Conservation (phyloP, 345 rosid genomes). For the Carallia brachiata region DNA sequence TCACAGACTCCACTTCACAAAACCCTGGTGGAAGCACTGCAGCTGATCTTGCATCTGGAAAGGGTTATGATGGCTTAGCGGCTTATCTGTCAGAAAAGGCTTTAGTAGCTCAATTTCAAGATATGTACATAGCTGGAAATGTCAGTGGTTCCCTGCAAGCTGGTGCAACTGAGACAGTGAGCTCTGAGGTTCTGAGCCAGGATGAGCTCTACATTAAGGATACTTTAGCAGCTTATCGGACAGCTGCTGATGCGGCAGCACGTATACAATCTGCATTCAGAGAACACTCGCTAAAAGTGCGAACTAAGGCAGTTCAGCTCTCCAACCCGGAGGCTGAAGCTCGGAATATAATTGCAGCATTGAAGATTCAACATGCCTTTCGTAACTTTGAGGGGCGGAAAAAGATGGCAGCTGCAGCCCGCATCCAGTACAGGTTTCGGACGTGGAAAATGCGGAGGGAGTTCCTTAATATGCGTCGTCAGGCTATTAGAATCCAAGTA, state of each 20-base stretch:
- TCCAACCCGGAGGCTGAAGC: slow-evolving; percentile 68
- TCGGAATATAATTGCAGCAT: slow-evolving; percentile 67
- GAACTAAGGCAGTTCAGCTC: slow-evolving; percentile 43
- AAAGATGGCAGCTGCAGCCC: slow-evolving; percentile 78
- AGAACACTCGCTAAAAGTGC: slow-evolving; percentile 65
- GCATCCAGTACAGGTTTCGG: slow-evolving; percentile 83
- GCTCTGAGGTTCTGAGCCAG: slow-evolving; percentile 39
- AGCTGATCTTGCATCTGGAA: slow-evolving; percentile 77
- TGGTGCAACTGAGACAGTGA: slow-evolving; percentile 33
- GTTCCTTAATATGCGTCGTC: slow-evolving; percentile 70
- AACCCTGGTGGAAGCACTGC: slow-evolving; percentile 75
- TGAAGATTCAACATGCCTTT: slow-evolving; percentile 94
- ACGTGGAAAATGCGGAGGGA: slow-evolving; percentile 77
- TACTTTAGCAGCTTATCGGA: slow-evolving; percentile 72
- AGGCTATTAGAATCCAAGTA: slow-evolving; percentile 83
- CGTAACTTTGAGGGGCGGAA: slow-evolving; percentile 64
- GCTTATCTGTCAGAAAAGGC: slow-evolving; percentile 87
- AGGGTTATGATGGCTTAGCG: slow-evolving; percentile 80
- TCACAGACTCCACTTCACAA: slow-evolving; percentile 73
- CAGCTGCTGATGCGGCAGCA: slow-evolving; percentile 92
- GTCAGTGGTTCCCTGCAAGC: slow-evolving; percentile 59
- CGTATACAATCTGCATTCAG: slow-evolving; percentile 84
- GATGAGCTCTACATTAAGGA: slow-evolving; percentile 74
- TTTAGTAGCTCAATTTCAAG: slow-evolving; percentile 73
- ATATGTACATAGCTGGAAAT: slow-evolving; percentile 90